Base-by-base conservation (phyloP, 768 basidiomycete genomes). In the Pulveroboletus ravenelii region DNA sequence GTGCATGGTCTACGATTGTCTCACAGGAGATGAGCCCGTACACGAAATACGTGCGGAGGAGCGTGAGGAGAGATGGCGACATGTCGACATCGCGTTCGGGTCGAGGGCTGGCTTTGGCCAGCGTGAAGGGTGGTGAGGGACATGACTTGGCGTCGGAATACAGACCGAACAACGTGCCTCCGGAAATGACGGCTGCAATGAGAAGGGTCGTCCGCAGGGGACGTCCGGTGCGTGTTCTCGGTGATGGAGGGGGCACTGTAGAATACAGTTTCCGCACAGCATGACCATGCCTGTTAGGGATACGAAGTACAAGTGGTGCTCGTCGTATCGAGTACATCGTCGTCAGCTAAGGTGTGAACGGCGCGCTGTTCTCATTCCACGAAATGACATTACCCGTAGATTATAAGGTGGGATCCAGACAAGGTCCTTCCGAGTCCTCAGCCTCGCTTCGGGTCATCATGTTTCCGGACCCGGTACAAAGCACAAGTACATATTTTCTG, bases 21-120 rank as follows among this genome's bases (percentile, higher is more conserved):
- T 93, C 88, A 20, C 88, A 71, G 6, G 90, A 90, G 62, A 85
- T 87, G 65, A 89, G 75, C 6, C 86, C 76, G 71, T 88, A 95
- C 27, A 95, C 92, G 30, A 85, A 63, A 60, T 93, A 95, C 2
- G 89, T 71, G 35, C 92, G 79, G 41, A 89, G 51, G 18, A 89
- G 77, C 1, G 71, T 56, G 18, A 61, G 45, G 6, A 80, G 60
- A 27, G 54, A 23, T 23, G 20, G 45, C 0, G 74, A 52, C 29
- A 64, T 3, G 12, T 31, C 46, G 6, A 7, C 9, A 5, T 48
- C 41, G 29, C 30, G 14, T 31, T 25, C 41, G 9, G 44, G 40
- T 34, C 27, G 18, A 10, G 49, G 13, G 25, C 14, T n/a, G 39
- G 47, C 20, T 18, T 35, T 31, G 15, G 37, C 46, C 10, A 60